A percentile compares a stretch with the other conserved stretches of the same genome.
These are phyloP conservation scores for Aspergillus hortae DNA, from an alignment of 2,329 filamentous ascomycete species.

Conservation along the genomic window DNA sequence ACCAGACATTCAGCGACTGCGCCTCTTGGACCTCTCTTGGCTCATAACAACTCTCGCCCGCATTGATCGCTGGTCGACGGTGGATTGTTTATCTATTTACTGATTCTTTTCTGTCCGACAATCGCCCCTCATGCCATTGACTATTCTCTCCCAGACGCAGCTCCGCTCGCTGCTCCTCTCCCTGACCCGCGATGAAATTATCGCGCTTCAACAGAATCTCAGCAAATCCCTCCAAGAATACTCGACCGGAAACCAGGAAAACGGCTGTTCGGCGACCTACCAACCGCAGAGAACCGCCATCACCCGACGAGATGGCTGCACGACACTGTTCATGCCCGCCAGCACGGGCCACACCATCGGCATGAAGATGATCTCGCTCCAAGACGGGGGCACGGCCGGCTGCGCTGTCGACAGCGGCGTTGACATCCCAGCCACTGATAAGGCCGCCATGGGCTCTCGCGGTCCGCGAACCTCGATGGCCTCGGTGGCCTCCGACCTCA, in stretches of 20 bases:
- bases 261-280: conserved; percentile 56
- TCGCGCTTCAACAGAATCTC: conserved; percentile 55
- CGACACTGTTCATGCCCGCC: conserved; percentile 66
- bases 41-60: too few species aligned
- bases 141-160: conserved; percentile 55
- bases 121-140: conserved; percentile 52
- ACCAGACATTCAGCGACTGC: background rate
- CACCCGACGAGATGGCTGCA: conserved; percentile 58
- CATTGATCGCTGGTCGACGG: too few species aligned
- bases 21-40: background rate
- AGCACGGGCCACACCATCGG: conserved; percentile 58
- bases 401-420: conserved; percentile 31
- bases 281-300: conserved; percentile 62
- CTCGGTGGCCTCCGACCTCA: conserved; percentile 33
- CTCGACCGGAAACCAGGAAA: conserved; percentile 58
- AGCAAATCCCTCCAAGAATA: conserved; percentile 62
- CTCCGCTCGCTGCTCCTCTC: conserved; percentile 55
- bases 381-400: conserved; percentile 30
- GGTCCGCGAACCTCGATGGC: conserved; percentile 29
- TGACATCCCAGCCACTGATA: conserved; percentile 14
- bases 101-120: background rate
- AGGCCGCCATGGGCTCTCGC: conserved; percentile 13
- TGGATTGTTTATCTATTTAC: background rate
- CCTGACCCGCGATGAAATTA: conserved; percentile 55
- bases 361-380: conserved; percentile 62